Conservation (phyloP, 306 rosid species). For the Luffa acutangula region DNA sequence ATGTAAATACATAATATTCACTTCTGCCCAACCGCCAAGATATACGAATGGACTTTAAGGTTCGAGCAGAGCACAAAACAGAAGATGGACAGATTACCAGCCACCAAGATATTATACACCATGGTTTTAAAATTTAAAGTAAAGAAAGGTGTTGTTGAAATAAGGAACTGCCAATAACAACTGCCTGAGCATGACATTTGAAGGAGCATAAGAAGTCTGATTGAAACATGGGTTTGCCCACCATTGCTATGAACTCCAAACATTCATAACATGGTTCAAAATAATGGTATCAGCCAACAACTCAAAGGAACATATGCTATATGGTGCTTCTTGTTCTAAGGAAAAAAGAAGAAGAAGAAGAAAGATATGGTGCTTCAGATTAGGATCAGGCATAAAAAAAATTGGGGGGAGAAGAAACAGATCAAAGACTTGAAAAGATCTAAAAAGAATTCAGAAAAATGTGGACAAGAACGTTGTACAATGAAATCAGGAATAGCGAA, state of each 20-base stretch:
- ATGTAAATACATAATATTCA: not conserved
- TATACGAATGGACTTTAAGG: not conserved
- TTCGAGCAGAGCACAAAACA: not conserved
- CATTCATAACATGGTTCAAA: not conserved
- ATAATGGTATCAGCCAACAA: not conserved
- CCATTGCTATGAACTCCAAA: not conserved
- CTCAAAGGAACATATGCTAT: not conserved
- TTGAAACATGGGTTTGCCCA: not conserved
- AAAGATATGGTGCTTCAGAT: not conserved
- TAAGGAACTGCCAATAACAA: not conserved
- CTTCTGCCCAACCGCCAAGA: not conserved
- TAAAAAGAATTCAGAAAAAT: not conserved
- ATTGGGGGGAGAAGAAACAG: not conserved
- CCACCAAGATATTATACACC: not conserved
- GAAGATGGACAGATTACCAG: not conserved
- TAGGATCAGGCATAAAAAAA: not conserved
- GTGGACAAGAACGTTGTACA: not conserved
- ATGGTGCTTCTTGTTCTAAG: not conserved
- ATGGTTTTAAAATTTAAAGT: not conserved
- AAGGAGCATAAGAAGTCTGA: not conserved
- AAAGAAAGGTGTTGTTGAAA: not conserved
- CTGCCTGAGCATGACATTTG: not conserved
- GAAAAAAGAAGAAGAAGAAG: not conserved
- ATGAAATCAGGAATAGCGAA: not conserved
- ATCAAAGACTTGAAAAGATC: not conserved